Evolutionary conservation across 2,329 filamentous ascomycete species (phyloP).

Genomic region (Colletotrichum tropicale): DNA sequence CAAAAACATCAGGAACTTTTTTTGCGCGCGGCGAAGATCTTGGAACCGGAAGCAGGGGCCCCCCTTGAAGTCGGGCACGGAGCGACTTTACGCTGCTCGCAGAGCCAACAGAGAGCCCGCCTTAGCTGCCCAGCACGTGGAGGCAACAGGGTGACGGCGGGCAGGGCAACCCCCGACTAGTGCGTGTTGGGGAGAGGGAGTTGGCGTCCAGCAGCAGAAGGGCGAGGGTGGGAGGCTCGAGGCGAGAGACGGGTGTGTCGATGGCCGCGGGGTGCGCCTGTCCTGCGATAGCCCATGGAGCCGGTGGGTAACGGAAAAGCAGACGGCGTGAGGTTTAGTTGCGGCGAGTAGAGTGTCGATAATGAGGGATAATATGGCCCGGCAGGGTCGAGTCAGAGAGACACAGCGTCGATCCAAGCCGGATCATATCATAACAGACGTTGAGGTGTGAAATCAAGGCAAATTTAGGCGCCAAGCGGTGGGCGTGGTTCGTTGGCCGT

Average conservation of each 20-base stretch:
- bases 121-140: neutral
- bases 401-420: neutral
- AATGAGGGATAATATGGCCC: neutral
- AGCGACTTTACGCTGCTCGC: neutral
- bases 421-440: neutral
- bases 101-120: neutral
- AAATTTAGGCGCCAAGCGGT: neutral
- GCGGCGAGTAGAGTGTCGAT: neutral
- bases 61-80: neutral
- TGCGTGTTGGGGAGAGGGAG: neutral
- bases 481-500: neutral
- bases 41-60: neutral
- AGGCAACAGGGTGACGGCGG: neutral
- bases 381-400: neutral
- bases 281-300: neutral
- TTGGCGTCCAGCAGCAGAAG: neutral
- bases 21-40: constrained; percentile 9
- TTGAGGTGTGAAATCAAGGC: neutral
- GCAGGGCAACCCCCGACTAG: neutral
- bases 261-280: constrained; percentile 1
- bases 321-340: neutral
- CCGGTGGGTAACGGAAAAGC: neutral
- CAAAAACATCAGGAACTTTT: constrained; percentile 13
- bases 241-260: neutral
- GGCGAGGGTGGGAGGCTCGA: neutral